Evolutionary conservation across 306 rosid genomes (phyloP).

Genomic region (Citrullus amarus): DNA sequence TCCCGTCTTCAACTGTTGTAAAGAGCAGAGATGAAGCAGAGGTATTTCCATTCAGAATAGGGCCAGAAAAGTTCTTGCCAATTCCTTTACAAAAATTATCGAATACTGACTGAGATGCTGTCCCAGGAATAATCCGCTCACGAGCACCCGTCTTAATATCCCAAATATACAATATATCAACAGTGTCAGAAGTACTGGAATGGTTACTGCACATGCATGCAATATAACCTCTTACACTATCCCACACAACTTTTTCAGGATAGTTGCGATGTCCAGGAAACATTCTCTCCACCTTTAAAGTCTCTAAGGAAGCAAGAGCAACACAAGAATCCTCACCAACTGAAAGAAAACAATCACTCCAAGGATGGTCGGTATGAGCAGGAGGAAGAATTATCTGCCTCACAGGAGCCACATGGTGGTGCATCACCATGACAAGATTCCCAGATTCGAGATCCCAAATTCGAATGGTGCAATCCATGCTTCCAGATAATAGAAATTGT

Average conservation of each 20-base stretch:
- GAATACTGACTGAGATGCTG: slow-evolving; percentile 85
- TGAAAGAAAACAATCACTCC: slow-evolving; percentile 87
- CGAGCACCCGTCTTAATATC: slow-evolving; percentile 85
- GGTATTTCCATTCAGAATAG: slow-evolving; percentile 68
- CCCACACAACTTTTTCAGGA: slow-evolving; percentile 94
- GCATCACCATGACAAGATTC: slow-evolving; percentile 58
- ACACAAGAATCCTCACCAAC: slow-evolving; percentile 95
- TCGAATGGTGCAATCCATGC: slow-evolving; percentile 79
- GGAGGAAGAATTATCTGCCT: slow-evolving; percentile 85
- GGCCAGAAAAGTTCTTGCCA: slow-evolving; percentile 50
- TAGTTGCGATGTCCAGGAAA: slow-evolving; percentile 80
- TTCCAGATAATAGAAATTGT: slow-evolving; percentile 78
- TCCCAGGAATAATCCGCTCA: slow-evolving; percentile 78
- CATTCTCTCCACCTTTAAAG: slow-evolving; percentile 82
- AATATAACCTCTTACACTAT: slow-evolving; percentile 77
- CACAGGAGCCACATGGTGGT: slow-evolving; percentile 91
- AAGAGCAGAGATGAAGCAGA: slow-evolving; percentile 75
- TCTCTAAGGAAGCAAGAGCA: slow-evolving; percentile 76
- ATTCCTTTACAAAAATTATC: slow-evolving; percentile 78
- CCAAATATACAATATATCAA: slow-evolving; percentile 71
- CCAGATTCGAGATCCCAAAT: slow-evolving; percentile 82
- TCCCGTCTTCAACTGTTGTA: slow-evolving; percentile 64
- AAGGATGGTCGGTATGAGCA: slow-evolving; percentile 47
- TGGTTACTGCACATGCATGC: slow-evolving; percentile 64
- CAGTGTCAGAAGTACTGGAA: slow-evolving; percentile 51